Evolutionary conservation across 352 stramenopile species (phyloP).

Genomic region (Globisporangium acanthophoron): DNA sequence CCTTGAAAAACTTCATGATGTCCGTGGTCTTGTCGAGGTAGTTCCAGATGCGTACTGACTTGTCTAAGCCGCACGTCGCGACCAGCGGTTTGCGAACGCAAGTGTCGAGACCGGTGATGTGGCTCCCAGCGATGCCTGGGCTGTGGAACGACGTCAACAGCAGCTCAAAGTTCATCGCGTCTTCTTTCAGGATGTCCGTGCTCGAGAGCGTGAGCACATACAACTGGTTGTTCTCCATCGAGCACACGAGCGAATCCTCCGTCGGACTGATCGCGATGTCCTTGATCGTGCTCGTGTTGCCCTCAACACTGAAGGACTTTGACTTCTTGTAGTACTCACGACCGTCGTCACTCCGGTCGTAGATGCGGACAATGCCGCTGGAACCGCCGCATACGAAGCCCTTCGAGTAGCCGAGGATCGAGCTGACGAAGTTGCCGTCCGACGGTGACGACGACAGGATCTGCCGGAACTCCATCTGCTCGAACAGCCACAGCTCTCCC

Average conservation of each 20-base stretch:
- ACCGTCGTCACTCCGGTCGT: conserved; percentile 80
- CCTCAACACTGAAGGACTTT: conserved; percentile 87
- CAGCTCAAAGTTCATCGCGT: conserved; percentile 92
- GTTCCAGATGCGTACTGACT: conserved; percentile 92
- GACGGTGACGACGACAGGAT: conserved; percentile 61
- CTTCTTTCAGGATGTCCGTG: conserved; percentile 90
- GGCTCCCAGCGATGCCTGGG: conserved; percentile 47
- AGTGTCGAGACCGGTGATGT: conserved; percentile 91
- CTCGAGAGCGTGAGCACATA: conserved; percentile 89
- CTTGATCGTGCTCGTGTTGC: conserved; percentile 69
- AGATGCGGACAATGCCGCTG: conserved; percentile 70
- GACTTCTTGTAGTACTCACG: conserved; percentile 89
- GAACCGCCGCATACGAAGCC: conserved; percentile 82
- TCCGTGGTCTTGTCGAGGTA: conserved; percentile 90
- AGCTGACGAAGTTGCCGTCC: conserved; percentile 82
- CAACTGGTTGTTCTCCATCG: conserved; percentile 86
- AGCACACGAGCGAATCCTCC: conserved; percentile 88
- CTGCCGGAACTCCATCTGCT: conserved; percentile 89
- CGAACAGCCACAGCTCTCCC: conserved; percentile 90
- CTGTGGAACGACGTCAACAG: conserved; percentile 87
- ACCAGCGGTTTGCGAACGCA: conserved; percentile 91
- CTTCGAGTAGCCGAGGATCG: conserved; percentile 87
- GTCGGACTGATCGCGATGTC: conserved; percentile 85
- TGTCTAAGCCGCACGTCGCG: conserved; percentile 88
- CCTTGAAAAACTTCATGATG: conserved; percentile 89